Conservation (phyloP, 345 rosid genomes). For the Bruguiera gymnorhiza region DNA sequence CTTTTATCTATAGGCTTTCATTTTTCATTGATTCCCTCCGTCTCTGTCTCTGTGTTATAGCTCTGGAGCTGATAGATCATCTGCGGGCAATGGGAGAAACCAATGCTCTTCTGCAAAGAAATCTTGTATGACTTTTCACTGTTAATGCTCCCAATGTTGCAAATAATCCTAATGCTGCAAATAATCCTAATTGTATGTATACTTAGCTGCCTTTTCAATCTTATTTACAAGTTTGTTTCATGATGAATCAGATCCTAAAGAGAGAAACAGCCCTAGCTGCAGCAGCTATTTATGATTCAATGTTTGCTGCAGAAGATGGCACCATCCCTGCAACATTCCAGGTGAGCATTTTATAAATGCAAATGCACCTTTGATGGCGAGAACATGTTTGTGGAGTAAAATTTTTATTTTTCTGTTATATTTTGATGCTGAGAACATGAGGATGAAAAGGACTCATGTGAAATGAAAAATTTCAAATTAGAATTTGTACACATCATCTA, state of each 20-base stretch:
- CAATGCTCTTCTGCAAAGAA: slow-evolving; percentile 84
- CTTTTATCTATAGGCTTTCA: no score
- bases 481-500: no score
- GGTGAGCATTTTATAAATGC: slow-evolving; percentile 34
- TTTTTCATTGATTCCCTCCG: no score
- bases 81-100: slow-evolving; percentile 97
- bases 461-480: no score
- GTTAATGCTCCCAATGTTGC: neutral
- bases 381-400: neutral
- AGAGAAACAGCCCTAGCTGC: slow-evolving; percentile 92
- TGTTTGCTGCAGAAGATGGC: slow-evolving; percentile 93
- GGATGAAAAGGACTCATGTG: no score
- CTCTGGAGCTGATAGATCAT: slow-evolving; percentile 92
- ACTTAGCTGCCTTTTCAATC: neutral
- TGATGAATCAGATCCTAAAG: slow-evolving; percentile 50
- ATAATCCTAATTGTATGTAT: neutral
- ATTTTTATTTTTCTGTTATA: neutral
- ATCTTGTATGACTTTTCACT: slow-evolving; percentile 39
- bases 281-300: slow-evolving; percentile 90
- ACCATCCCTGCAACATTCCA: slow-evolving; percentile 92
- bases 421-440: no score
- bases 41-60: slow-evolving; percentile 28
- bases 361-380: neutral
- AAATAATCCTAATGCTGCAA: neutral
- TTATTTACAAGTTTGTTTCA: neutral